Percentiles rank a stretch among this genome's conserved stretches.
Conservation (phyloP, 2,329 filamentous ascomycete genomes). For the Xylaria sp. region DNA sequence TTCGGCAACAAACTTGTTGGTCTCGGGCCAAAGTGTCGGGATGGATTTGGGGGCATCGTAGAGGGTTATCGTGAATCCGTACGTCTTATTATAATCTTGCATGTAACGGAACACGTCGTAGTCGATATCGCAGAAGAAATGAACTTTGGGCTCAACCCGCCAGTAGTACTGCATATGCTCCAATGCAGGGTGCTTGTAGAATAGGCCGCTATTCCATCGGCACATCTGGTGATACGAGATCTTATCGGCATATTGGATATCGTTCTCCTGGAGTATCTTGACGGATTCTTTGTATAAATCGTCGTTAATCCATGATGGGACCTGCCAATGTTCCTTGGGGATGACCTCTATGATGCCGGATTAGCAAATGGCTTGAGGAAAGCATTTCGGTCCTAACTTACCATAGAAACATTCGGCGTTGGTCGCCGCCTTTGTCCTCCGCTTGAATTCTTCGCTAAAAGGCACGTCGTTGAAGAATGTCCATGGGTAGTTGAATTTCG, state of each 20-base stretch:
- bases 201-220: conserved; percentile 96
- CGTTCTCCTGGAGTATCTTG: conserved; percentile 77
- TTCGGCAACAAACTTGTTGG: conserved; percentile 82
- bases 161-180: conserved; percentile 88
- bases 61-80: conserved; percentile 97
- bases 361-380: conserved; percentile 31
- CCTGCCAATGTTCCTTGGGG: conserved; percentile 92
- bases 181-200: conserved; percentile 94
- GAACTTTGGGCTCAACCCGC: conserved; percentile 97
- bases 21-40: conserved; percentile 92
- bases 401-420: conserved; percentile 88
- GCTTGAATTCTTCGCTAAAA: conserved; percentile 92
- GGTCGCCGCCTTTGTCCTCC: conserved; percentile 75
- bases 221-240: conserved; percentile 98
- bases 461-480: conserved; percentile 98
- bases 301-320: conserved; percentile 88
- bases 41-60: conserved; percentile 91
- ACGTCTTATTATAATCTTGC: conserved; percentile 98
- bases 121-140: conserved; percentile 98
- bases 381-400: conserved; percentile 42
- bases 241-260: conserved; percentile 88
- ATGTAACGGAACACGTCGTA: conserved; percentile 99
- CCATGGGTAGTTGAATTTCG: conserved; percentile 99
- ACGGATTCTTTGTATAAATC: conserved; percentile 85
- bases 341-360: conserved; percentile 69